Conservation (phyloP, 225 moss, liverwort and hornwort species). For the Polytrichum formosum region DNA sequence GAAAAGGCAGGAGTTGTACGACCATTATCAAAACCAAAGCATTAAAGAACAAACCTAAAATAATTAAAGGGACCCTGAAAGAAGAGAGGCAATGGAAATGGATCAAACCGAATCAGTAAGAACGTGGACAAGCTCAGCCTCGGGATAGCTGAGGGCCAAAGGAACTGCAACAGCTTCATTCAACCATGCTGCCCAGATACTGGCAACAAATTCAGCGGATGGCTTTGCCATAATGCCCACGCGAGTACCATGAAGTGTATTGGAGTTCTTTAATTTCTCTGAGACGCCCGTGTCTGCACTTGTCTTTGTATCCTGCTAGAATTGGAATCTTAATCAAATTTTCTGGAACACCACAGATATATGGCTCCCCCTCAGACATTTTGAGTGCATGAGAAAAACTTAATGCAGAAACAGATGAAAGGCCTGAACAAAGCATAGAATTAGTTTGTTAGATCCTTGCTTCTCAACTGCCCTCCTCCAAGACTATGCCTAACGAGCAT, state of each 20-base stretch:
- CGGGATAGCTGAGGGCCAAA: slow-evolving; percentile 97
- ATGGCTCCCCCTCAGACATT: not conserved
- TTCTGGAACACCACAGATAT: too few species aligned
- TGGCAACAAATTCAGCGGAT: slow-evolving; percentile 90
- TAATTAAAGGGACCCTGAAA: not conserved
- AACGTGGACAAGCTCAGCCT: slow-evolving; percentile 87
- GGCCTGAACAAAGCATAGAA: too few species aligned
- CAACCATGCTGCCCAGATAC: slow-evolving; percentile 91
- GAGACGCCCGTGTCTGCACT: slow-evolving; percentile 16
- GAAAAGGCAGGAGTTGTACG: too few species aligned
- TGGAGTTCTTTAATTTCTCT: slow-evolving; percentile 24
- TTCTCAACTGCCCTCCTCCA: too few species aligned
- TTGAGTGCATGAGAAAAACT: not conserved
- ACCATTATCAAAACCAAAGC: too few species aligned
- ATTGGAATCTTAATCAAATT: not conserved
- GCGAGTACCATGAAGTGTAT: slow-evolving; percentile 39
- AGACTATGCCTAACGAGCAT: too few species aligned
- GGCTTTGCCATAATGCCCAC: slow-evolving; percentile 97
- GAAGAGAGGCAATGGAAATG: slow-evolving; percentile 16
- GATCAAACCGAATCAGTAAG: slow-evolving; percentile 73
- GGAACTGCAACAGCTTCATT: slow-evolving; percentile 92
- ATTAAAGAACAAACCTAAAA: too few species aligned
- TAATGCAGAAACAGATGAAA: too few species aligned
- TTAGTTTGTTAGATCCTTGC: too few species aligned
- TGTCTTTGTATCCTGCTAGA: slow-evolving; percentile 1